phyloP scores from a whole-genome alignment of 345 rosid genomes.

The Anacardium occidentale region DNA sequence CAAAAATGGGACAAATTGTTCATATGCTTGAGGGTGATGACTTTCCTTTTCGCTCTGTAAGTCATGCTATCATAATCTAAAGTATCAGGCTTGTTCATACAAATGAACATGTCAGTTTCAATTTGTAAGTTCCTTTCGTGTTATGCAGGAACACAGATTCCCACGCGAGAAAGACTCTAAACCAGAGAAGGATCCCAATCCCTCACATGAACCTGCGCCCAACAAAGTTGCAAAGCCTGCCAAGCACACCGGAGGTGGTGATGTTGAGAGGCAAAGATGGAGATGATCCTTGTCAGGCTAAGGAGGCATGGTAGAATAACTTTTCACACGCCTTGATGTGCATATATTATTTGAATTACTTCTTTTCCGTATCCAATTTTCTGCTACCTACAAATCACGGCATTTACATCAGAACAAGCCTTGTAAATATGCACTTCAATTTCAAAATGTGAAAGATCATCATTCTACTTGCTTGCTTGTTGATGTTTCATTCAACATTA shows the following conservation, averaged over 20 bases:
- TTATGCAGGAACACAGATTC: constrained; percentile 48
- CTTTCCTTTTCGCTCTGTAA: constrained; percentile 78
- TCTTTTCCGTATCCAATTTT: neutral
- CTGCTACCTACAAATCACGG: neutral
- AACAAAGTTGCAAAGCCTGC: constrained; percentile 18
- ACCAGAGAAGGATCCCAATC: constrained; percentile 37
- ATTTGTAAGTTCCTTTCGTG: neutral
- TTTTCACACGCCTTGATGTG: constrained; percentile 23
- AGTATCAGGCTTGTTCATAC: neutral
- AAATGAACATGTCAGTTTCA: neutral
- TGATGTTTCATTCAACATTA: too few relatives aligned
- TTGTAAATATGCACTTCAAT: constrained; percentile 35
- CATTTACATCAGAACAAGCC: constrained; percentile 18
- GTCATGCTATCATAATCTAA: constrained; percentile 19
- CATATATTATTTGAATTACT: constrained; percentile 18
- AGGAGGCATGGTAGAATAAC: constrained; percentile 25
- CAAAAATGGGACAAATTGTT: constrained; percentile 96
- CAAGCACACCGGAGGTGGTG: constrained; percentile 16
- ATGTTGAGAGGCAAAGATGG: constrained; percentile 31
- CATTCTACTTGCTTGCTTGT: neutral
- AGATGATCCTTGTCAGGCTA: constrained; percentile 21
- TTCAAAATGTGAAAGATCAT: neutral
- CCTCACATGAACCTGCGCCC: constrained; percentile 16
- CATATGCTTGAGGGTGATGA: constrained; percentile 97
- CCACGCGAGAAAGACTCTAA: constrained; percentile 36